Percentiles rank a stretch among this genome's conserved stretches.
These are phyloP conservation scores for Pelargonium australe DNA, from an alignment of 441 rosid genomes.

Conservation along the genomic window DNA sequence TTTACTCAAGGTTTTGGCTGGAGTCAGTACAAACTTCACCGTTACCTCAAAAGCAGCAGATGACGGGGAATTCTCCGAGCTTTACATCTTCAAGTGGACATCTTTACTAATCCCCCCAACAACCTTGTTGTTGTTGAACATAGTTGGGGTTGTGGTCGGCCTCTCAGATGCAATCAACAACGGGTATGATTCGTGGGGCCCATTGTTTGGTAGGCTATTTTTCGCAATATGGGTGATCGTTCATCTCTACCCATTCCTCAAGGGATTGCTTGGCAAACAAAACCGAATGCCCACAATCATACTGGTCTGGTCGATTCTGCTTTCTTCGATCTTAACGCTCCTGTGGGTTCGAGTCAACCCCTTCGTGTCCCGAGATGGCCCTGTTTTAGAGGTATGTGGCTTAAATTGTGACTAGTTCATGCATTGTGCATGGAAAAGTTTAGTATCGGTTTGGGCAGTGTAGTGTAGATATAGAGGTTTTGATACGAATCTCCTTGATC, in stretches of 20 bases:
- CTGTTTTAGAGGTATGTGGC: slow-evolving; percentile 70
- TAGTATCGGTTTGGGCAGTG: background rate
- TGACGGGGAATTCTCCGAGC: slow-evolving; percentile 83
- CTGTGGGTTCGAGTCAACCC: slow-evolving; percentile 91
- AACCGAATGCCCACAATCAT: slow-evolving; percentile 79
- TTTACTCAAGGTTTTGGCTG: slow-evolving; percentile 88
- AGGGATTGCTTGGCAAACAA: slow-evolving; percentile 79
- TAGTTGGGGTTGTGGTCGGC: slow-evolving; percentile 74
- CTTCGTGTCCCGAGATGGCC: slow-evolving; percentile 55
- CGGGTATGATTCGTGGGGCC: slow-evolving; percentile 96
- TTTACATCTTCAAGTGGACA: slow-evolving; percentile 91
- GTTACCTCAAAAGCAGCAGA: slow-evolving; percentile 96
- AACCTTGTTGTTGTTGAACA: slow-evolving; percentile 67
- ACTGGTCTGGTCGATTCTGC: slow-evolving; percentile 83
- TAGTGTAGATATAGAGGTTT: slow-evolving; percentile 16
- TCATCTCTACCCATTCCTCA: slow-evolving; percentile 94
- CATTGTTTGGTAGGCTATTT: slow-evolving; percentile 75
- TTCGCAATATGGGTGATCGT: slow-evolving; percentile 88
- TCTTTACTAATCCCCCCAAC: slow-evolving; percentile 72
- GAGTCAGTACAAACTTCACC: slow-evolving; percentile 86
- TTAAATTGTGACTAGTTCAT: slow-evolving; percentile 41
- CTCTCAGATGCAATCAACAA: slow-evolving; percentile 82
- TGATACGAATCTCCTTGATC: too few species aligned
- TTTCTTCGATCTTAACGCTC: slow-evolving; percentile 75
- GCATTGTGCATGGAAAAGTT: too few species aligned